Evolutionary conservation across 345 rosid species (phyloP).

Genomic region (Eucalyptus erythrocorys): DNA sequence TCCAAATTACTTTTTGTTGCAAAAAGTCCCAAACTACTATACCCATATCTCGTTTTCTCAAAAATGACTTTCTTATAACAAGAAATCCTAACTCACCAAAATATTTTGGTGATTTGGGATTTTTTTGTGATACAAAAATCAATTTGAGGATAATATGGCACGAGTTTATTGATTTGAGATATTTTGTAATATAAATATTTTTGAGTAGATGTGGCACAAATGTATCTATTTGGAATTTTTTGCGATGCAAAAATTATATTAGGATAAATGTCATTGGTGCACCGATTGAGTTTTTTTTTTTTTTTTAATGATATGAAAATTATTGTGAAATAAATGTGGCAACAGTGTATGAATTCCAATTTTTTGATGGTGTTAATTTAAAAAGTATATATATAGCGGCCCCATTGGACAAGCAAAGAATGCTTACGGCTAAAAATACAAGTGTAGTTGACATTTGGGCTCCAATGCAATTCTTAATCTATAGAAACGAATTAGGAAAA

Average conservation of each 20-base stretch:
- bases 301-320: neutral
- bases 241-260: fast-evolving
- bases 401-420: neutral
- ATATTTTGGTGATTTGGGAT: neutral
- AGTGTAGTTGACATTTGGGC: neutral
- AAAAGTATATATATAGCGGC: too few relatives aligned
- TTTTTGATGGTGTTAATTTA: neutral
- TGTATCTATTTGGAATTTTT: fast-evolving
- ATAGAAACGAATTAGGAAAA: neutral
- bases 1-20: neutral
- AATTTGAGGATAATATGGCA: neutral
- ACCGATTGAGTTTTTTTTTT: too few relatives aligned
- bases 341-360: neutral
- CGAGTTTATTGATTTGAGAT: fast-evolving
- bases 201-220: neutral
- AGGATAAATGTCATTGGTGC: neutral
- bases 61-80: neutral
- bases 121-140: neutral
- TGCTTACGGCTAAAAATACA: fast-evolving
- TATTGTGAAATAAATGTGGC: neutral
- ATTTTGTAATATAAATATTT: neutral
- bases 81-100: neutral
- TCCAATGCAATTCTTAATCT: neutral
- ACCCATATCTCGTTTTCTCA: neutral
- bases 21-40: neutral